Conservation (phyloP, 2,329 filamentous ascomycete genomes). For the Pseudocercospora crystallina region DNA sequence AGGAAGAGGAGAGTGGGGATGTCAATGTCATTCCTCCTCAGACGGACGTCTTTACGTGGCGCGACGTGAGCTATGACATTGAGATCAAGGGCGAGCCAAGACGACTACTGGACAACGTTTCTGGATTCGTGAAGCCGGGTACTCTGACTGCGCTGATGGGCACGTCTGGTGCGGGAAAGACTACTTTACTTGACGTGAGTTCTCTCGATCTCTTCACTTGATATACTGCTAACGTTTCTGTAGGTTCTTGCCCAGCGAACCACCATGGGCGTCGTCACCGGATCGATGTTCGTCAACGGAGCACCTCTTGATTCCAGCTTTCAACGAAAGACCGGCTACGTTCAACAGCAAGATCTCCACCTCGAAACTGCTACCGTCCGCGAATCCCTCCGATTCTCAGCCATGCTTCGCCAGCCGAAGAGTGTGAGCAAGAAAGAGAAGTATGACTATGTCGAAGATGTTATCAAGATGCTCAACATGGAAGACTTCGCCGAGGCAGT, state of each 20-base stretch:
- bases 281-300: constrained; percentile 66
- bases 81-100: constrained; percentile 51
- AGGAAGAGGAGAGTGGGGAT: constrained; percentile 31
- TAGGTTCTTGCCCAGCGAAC: constrained; percentile 56
- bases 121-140: constrained; percentile 56
- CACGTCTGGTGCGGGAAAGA: constrained; percentile 56
- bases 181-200: constrained; percentile 54
- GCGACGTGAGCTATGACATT: constrained; percentile 57
- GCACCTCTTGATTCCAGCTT: constrained; percentile 57
- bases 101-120: constrained; percentile 56
- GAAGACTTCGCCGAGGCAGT: constrained; percentile 62
- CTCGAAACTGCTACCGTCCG: constrained; percentile 57
- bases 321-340: constrained; percentile 66
- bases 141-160: constrained; percentile 25
- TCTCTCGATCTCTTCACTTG: background rate
- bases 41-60: constrained; percentile 51
- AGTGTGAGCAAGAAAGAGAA: constrained; percentile 58
- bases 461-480: constrained; percentile 68
- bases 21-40: constrained; percentile 43
- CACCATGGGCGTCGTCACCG: constrained; percentile 62
- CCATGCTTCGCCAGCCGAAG: constrained; percentile 58
- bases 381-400: constrained; percentile 57
- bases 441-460: constrained; percentile 61
- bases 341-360: constrained; percentile 66
- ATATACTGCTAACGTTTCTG: constrained; percentile 1